Evolutionary conservation across 2,329 filamentous ascomycete genomes (phyloP).

Genomic region (Xylaria sp.): DNA sequence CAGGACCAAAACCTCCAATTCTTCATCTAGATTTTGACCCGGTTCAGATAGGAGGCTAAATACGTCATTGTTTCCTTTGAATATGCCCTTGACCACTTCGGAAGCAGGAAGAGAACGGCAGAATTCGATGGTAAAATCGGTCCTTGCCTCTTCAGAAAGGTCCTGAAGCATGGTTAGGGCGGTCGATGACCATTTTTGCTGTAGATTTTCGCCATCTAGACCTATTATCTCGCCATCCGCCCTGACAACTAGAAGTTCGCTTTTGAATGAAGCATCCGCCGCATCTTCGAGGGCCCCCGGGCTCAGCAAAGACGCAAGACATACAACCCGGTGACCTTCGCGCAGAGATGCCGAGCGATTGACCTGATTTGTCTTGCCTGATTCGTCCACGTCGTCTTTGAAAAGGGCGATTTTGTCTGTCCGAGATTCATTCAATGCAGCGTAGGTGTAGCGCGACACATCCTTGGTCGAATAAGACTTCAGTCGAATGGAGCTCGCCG

Average conservation of each 20-base stretch:
- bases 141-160: slow-evolving; percentile 42
- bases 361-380: slow-evolving; percentile 59
- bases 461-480: slow-evolving; percentile 52
- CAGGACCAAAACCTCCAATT: slow-evolving; percentile 61
- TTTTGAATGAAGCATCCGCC: slow-evolving; percentile 18
- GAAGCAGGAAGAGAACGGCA: slow-evolving; percentile 52
- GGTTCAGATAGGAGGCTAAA: slow-evolving; percentile 57
- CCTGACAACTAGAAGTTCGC: slow-evolving; percentile 60
- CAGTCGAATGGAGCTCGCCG: slow-evolving; percentile 63
- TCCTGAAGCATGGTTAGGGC: slow-evolving; percentile 51
- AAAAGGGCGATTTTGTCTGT: slow-evolving; percentile 63
- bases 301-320: slow-evolving; percentile 46
- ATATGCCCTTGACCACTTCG: slow-evolving; percentile 60
- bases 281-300: slow-evolving; percentile 39
- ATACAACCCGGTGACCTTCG: slow-evolving; percentile 48
- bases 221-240: slow-evolving; percentile 66
- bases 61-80: slow-evolving; percentile 59
- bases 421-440: slow-evolving; percentile 57
- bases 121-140: slow-evolving; percentile 54
- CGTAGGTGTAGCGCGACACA: slow-evolving; percentile 65
- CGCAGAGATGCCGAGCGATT: slow-evolving; percentile 52
- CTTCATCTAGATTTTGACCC: slow-evolving; percentile 49
- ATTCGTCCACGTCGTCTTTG: slow-evolving; percentile 59
- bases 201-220: slow-evolving; percentile 61
- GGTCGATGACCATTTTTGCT: slow-evolving; percentile 54